Evolutionary conservation across 768 basidiomycete genomes (phyloP).

Genomic region (Boletellus ananas): DNA sequence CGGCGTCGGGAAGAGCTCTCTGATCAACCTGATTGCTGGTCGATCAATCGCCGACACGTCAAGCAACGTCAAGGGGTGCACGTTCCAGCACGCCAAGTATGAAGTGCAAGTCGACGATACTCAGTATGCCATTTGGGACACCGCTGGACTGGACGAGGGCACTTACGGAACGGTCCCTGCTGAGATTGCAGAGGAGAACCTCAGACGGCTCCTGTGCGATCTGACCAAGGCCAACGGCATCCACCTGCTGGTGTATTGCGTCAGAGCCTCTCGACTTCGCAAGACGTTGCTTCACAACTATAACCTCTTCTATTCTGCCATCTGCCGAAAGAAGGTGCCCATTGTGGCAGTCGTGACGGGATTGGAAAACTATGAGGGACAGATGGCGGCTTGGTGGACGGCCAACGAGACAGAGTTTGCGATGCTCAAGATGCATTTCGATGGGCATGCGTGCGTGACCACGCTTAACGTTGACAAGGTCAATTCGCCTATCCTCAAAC

Average conservation of each 20-base stretch:
- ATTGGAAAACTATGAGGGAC: constrained; percentile 33
- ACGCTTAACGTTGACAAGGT: constrained; percentile 30
- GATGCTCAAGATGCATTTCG: constrained; percentile 30
- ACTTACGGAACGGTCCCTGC: constrained; percentile 27
- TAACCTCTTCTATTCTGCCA: constrained; percentile 35
- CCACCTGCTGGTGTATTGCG: constrained; percentile 31
- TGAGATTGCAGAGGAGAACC: constrained; percentile 26
- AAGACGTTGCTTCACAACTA: constrained; percentile 31
- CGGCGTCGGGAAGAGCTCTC: constrained; percentile 39
- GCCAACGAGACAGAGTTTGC: constrained; percentile 29
- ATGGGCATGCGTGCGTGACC: constrained; percentile 38
- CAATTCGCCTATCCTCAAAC: constrained; percentile 27
- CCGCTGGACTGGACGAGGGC: constrained; percentile 39
- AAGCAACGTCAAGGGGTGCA: constrained; percentile 33
- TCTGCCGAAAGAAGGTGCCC: constrained; percentile 35
- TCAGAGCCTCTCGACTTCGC: constrained; percentile 32
- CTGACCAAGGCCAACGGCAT: constrained; percentile 26
- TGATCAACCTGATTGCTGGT: constrained; percentile 39
- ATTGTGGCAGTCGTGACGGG: constrained; percentile 37
- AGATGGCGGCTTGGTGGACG: constrained; percentile 33
- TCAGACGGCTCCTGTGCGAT: constrained; percentile 23
- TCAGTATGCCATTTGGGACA: constrained; percentile 34
- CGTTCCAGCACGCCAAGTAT: constrained; percentile 30
- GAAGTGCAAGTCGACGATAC: constrained; percentile 23
- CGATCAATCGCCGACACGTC: constrained; percentile 37